A percentile compares a stretch with the other conserved stretches of the same genome.
These are phyloP conservation scores for Rhodotorula glutinis DNA, from an alignment of 1,284 basidiomycete species.

Conservation along the genomic window DNA sequence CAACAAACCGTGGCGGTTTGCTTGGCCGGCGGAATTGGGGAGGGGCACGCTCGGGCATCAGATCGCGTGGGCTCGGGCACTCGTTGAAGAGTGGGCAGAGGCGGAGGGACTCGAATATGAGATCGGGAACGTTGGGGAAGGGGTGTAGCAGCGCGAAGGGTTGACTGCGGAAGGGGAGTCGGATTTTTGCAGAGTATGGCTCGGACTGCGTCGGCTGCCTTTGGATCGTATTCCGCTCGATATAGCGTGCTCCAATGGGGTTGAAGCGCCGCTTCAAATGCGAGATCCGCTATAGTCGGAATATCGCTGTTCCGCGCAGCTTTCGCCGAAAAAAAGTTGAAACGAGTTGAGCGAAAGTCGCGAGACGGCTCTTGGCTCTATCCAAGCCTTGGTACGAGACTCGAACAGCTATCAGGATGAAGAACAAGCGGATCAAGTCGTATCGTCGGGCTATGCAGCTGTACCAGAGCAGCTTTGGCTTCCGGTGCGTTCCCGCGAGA, in stretches of 20 bases:
- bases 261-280: neutral
- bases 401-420: slow-evolving; percentile 57
- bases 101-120: slow-evolving; percentile 22
- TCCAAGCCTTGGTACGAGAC: too few species aligned
- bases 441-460: slow-evolving; percentile 88
- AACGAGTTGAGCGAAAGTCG: neutral
- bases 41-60: slow-evolving; percentile 21
- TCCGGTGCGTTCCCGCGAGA: slow-evolving; percentile 57
- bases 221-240: neutral
- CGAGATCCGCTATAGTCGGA: neutral
- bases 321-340: neutral
- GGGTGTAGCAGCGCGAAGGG: neutral
- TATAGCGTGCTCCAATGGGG: too few species aligned
- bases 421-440: slow-evolving; percentile 86
- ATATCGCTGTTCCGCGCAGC: neutral
- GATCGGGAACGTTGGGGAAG: slow-evolving; percentile 8
- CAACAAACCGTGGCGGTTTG: slow-evolving; percentile 14
- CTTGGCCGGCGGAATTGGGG: slow-evolving; percentile 23
- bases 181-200: neutral
- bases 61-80: slow-evolving; percentile 19
- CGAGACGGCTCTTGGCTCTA: neutral
- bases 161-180: too few species aligned
- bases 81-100: slow-evolving; percentile 25
- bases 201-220: neutral
- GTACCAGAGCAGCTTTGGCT: slow-evolving; percentile 76